Evolutionary conservation across 2,329 filamentous ascomycete genomes (phyloP).

Genomic region (Penicillium sp.): DNA sequence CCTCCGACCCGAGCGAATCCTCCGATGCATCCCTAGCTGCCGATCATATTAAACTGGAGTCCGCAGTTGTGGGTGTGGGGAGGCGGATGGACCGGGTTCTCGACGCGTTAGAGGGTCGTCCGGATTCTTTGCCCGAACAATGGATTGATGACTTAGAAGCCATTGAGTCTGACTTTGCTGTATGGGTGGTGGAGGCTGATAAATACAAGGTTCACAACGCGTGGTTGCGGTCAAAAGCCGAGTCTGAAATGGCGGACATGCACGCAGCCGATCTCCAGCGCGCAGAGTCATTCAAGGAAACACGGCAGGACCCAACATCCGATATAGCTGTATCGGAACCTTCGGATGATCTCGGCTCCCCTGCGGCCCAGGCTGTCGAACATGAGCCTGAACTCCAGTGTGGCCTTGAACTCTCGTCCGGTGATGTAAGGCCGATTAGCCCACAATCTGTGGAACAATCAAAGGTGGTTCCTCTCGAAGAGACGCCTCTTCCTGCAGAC

Average conservation of each 20-base stretch:
- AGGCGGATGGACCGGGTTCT: conserved; percentile 79
- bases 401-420: background rate
- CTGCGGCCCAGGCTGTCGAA: background rate
- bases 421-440: background rate
- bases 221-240: conserved; percentile 32
- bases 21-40: conserved; percentile 43
- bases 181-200: conserved; percentile 79
- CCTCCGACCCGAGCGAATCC: conserved; percentile 25
- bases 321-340: background rate
- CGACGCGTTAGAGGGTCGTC: conserved; percentile 77
- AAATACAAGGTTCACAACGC: conserved; percentile 69
- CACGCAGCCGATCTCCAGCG: background rate
- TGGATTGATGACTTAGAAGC: conserved; percentile 88
- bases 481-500: background rate
- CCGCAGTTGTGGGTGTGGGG: conserved; percentile 69
- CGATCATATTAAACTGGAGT: conserved; percentile 58
- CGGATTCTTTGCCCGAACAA: conserved; percentile 77
- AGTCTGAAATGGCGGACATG: conserved; percentile 6
- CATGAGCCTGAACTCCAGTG: background rate
- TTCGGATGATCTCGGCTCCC: background rate
- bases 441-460: background rate
- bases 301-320: background rate
- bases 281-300: background rate
- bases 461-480: background rate
- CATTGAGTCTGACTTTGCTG: conserved; percentile 72